A percentile compares a stretch with the other conserved stretches of the same genome.
phyloP scores from a whole-genome alignment of 164 flowering plant species.

The Taxillus chinensis region DNA sequence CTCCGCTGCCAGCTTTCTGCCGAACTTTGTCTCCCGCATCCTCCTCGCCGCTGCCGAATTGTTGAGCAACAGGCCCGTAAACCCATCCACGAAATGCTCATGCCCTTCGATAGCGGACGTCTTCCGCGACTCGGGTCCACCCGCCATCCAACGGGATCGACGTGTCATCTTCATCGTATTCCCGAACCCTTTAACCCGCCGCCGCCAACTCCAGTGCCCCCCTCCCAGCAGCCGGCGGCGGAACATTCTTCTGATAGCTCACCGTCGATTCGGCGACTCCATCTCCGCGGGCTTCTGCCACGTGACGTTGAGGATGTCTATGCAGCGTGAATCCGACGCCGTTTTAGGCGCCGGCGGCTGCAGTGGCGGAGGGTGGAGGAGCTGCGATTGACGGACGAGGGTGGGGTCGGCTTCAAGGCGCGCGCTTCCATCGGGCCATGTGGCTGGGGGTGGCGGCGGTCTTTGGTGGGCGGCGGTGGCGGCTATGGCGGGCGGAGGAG shows the following conservation, averaged over 20 bases:
- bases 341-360: not conserved
- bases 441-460: constrained; percentile 71
- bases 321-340: constrained; percentile 15
- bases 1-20: constrained; percentile 16
- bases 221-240: constrained; percentile 1
- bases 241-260: constrained; percentile 29
- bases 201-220: constrained; percentile 8
- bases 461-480: constrained; percentile 35
- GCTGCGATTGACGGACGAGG: constrained; percentile 62
- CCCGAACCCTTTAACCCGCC: constrained; percentile 20
- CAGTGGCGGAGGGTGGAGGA: constrained; percentile 7
- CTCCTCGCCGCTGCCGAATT: constrained; percentile 12
- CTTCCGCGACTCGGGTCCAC: constrained; percentile 16
- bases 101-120: not conserved
- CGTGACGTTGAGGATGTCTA: constrained; percentile 44
- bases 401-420: constrained; percentile 89
- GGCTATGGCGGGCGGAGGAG: constrained; percentile 7
- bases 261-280: constrained; percentile 75
- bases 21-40: constrained; percentile 13
- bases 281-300: constrained; percentile 19
- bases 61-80: constrained; percentile 40
- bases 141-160: constrained; percentile 11
- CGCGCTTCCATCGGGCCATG: constrained; percentile 97
- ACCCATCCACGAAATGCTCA: constrained; percentile 25
- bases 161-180: constrained; percentile 27